Percentiles rank a stretch among this genome's conserved stretches.
Conservation (phyloP, 148 eudicot genomes). For the Amaranthus palmeri region DNA sequence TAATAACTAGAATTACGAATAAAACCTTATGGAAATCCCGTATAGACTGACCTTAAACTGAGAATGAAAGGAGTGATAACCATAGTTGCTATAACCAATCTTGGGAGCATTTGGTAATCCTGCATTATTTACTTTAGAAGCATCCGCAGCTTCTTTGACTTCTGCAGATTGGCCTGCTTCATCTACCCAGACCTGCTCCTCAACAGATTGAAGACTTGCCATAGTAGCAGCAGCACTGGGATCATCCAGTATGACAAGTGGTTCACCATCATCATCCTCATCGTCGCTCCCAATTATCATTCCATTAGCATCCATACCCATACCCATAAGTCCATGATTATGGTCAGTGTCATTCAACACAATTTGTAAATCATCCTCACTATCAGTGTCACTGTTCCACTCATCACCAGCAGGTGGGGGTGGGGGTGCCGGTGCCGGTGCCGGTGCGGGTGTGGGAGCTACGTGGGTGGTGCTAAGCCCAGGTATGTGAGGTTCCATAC, state of each 20-base stretch:
- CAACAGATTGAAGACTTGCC: conserved; percentile 36
- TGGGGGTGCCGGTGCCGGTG: conserved; percentile 12
- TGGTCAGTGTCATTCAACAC: conserved; percentile 67
- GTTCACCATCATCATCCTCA: conserved; percentile 43
- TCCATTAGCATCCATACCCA: conserved; percentile 33
- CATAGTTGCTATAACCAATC: conserved; percentile 44
- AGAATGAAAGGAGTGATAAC: conserved; percentile 82
- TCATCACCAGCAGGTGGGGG: conserved; percentile 10
- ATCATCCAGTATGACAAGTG: conserved; percentile 47
- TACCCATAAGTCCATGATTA: conserved; percentile 40
- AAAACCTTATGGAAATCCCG: conserved; percentile 29
- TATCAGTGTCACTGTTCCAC: conserved; percentile 55
- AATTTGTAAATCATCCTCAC: conserved; percentile 91
- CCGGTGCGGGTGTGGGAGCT: not conserved
- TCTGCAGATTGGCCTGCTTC: conserved; percentile 40
- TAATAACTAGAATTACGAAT: conserved; percentile 21
- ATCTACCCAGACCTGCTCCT: conserved; percentile 81
- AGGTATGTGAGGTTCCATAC: conserved; percentile 42
- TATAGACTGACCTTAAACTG: conserved; percentile 77
- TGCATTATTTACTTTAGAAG: conserved; percentile 38
- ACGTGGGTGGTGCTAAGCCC: conserved; percentile 24
- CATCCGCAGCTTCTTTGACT: conserved; percentile 52
- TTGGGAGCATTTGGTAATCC: conserved; percentile 39
- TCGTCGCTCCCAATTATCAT: conserved; percentile 40
- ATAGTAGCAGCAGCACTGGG: conserved; percentile 22